Evolutionary conservation across 148 eudicot genomes (phyloP), one percentile per base, ranked within the genome.

Genomic region (Amaranthus cruentus): DNA sequence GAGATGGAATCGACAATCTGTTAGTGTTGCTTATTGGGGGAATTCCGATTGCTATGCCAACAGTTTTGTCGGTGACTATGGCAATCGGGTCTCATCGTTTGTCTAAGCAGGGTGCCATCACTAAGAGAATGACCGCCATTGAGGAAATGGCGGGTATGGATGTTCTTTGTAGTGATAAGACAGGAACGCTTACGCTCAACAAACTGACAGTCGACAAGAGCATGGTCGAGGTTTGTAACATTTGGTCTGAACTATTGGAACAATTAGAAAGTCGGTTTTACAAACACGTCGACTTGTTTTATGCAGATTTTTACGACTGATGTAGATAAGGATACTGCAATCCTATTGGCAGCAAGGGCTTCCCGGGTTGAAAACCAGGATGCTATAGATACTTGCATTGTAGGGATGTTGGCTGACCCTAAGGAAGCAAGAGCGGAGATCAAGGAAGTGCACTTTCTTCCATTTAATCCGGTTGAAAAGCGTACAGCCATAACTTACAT

Each of bases 121-220:
- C 96, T 12, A 91, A 90, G 88, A 88, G 96, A 74, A 90, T 90
- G 96, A 90, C 96, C 7, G 96, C 96, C 50, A 88, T 90, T 62
- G 96, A 90, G 71, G 96, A 90, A 76, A 90, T 90, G 96, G 96
- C 96, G 8, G 96, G 96, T 42, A 91, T 91, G 96, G 93, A 91
- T 73, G 96, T 91, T 50, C 85, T 91, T n/a, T 91, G 96, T 65
- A 91, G 96, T 80, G 96, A 91, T 79, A 91, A 91, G 82, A 91
- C 96, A 14, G 96, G 96, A 51, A 91, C 96, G 70, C 91, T 91
- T 61, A 91, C 96, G 12, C 82, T 91, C 3, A 91, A 91, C 85
- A 89, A 90, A 81, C 90, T 90, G 54, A 87, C 91, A 46, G 96
- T 90, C 6, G 96, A 90, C 82, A 81, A 81, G 71, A 75, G 8